Evolutionary conservation across 2,329 filamentous ascomycete genomes (phyloP).

Genomic region (Arthrobotrys megalospora): DNA sequence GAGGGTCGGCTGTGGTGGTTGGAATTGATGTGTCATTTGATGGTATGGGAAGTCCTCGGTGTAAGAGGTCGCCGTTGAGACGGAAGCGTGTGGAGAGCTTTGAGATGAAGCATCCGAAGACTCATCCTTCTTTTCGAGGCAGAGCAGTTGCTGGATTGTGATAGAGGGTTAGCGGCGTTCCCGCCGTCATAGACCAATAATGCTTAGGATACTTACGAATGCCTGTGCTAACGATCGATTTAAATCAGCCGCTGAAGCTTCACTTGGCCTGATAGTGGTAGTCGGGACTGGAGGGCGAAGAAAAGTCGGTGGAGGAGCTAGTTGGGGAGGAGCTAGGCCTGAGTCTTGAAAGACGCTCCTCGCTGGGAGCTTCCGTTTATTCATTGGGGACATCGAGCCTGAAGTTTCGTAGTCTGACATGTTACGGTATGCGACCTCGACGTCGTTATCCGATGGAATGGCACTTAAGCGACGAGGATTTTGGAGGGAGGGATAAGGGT

Average conservation of each 20-base stretch:
- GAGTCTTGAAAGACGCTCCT: constrained; percentile 54
- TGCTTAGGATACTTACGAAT: constrained; percentile 38
- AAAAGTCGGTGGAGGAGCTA: constrained; percentile 45
- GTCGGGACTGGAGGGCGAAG: constrained; percentile 31
- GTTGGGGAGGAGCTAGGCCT: constrained; percentile 38
- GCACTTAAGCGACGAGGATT: constrained; percentile 55
- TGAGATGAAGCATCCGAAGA: constrained; percentile 52
- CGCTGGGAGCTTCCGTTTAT: constrained; percentile 46
- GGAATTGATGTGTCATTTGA: constrained; percentile 14
- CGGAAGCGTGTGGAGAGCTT: constrained; percentile 47
- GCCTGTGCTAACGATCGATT: constrained; percentile 58
- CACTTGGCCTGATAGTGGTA: constrained; percentile 20
- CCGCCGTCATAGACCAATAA: neutral
- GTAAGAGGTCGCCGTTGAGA: constrained; percentile 54
- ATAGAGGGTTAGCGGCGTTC: neutral
- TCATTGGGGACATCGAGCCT: constrained; percentile 49
- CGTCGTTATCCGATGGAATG: constrained; percentile 52
- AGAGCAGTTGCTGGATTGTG: constrained; percentile 36
- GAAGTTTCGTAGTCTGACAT: constrained; percentile 57
- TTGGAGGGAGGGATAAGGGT: constrained; percentile 50
- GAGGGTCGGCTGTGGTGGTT: constrained; percentile 25
- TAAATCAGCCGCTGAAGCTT: constrained; percentile 48
- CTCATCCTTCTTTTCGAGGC: constrained; percentile 56
- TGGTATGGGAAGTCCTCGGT: constrained; percentile 49
- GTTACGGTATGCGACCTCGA: constrained; percentile 53